These are phyloP conservation scores for Didymellaceae sp. DNA, from an alignment of 2,329 filamentous ascomycete species.

Conservation along the genomic window DNA sequence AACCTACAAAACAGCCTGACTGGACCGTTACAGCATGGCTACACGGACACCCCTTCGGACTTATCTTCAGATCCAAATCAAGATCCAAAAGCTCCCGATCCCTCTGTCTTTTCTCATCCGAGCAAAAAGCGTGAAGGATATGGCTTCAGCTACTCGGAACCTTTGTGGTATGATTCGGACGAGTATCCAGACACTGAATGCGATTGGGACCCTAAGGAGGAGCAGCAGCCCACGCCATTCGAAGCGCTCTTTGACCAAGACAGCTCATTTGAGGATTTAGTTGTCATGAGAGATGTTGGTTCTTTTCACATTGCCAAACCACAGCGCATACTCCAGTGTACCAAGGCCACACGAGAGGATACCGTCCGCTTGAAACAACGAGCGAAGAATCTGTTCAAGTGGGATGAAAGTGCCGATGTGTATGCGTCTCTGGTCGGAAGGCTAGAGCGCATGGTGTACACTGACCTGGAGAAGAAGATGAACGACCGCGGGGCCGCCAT, in stretches of 20 bases:
- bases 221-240: background rate
- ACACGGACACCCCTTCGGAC: constrained; percentile 10
- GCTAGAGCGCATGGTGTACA: constrained; percentile 13
- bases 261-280: constrained; percentile 30
- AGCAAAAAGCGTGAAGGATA: constrained; percentile 30
- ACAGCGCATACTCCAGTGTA: constrained; percentile 28
- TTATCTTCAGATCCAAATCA: constrained; percentile 6
- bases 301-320: constrained; percentile 29
- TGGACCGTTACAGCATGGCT: constrained; percentile 3
- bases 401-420: constrained; percentile 27
- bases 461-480: constrained; percentile 4
- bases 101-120: constrained; percentile 22
- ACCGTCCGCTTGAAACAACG: constrained; percentile 23
- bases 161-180: constrained; percentile 29
- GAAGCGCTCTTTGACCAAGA: constrained; percentile 9
- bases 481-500: background rate
- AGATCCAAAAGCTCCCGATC: constrained; percentile 8
- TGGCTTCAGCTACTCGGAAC: constrained; percentile 35
- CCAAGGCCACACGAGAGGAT: constrained; percentile 30
- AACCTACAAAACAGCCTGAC: constrained; percentile 11
- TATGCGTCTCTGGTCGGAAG: constrained; percentile 20
- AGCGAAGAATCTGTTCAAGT: constrained; percentile 27
- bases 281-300: constrained; percentile 31
- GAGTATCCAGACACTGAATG: constrained; percentile 34
- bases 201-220: constrained; percentile 21